Evolutionary conservation across 1,284 basidiomycete genomes (phyloP).

Genomic region (Malassezia pachydermatis): DNA sequence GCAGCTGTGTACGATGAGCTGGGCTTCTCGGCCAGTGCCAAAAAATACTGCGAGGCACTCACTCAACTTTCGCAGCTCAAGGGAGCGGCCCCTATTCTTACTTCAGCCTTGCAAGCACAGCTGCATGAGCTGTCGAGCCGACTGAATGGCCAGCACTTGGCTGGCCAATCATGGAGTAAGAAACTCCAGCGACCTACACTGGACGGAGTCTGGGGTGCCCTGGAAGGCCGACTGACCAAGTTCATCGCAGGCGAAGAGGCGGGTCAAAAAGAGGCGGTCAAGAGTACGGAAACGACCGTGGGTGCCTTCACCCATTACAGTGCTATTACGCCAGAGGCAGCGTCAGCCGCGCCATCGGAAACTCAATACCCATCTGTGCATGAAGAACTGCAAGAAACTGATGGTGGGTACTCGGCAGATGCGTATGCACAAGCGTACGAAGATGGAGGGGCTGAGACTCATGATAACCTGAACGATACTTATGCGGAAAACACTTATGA

Average conservation of each 20-base stretch:
- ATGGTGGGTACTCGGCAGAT: not conserved
- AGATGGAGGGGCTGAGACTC: no score
- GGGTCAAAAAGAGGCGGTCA: conserved; percentile 46
- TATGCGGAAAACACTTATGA: not conserved
- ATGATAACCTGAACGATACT: no score
- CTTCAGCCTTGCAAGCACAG: not conserved
- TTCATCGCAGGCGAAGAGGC: conserved; percentile 65
- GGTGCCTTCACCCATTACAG: conserved; percentile 92
- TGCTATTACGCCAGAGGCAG: conserved; percentile 68
- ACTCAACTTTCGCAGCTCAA: conserved; percentile 58
- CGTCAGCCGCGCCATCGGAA: conserved; percentile 5
- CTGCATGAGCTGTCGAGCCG: conserved; percentile 57
- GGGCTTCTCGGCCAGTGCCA: conserved; percentile 44
- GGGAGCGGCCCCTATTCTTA: conserved; percentile 22
- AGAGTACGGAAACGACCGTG: conserved; percentile 29
- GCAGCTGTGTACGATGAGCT: conserved; percentile 61
- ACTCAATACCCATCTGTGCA: not conserved
- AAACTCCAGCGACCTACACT: conserved; percentile 65
- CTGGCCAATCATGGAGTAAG: conserved; percentile 62
- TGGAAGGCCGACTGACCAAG: conserved; percentile 88
- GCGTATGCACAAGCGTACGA: not conserved
- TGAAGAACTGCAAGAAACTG: not conserved
- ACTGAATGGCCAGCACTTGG: conserved; percentile 67
- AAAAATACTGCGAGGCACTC: conserved; percentile 79
- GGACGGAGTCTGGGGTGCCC: conserved; percentile 81